Evolutionary conservation across 2,329 filamentous ascomycete genomes (phyloP).

Genomic region (Botryotinia narcissicola): DNA sequence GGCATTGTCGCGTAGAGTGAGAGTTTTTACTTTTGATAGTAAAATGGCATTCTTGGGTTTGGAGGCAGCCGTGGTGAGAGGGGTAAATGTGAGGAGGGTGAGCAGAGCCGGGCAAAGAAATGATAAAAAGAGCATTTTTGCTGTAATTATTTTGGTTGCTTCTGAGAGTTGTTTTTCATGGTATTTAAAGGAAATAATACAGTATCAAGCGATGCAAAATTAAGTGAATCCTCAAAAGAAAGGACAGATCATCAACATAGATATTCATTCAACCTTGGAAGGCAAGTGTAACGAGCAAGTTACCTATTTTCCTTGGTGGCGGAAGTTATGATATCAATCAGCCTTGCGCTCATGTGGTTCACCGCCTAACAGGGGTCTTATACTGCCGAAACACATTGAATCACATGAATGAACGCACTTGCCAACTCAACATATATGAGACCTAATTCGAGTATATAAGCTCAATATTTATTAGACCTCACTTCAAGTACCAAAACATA

Average conservation of each 20-base stretch:
- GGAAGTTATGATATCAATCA: slow-evolving; percentile 5
- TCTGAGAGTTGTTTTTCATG: background rate
- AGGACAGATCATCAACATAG: slow-evolving; percentile 17
- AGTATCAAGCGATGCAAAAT: background rate
- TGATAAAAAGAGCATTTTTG: slow-evolving; percentile 30
- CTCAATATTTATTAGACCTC: background rate
- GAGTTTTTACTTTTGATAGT: slow-evolving; percentile 66
- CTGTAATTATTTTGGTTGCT: background rate
- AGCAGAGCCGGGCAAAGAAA: slow-evolving; percentile 32
- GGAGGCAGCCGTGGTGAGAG: slow-evolving; percentile 9
- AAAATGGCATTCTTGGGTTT: slow-evolving; percentile 50
- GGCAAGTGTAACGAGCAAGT: background rate
- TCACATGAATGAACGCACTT: background rate
- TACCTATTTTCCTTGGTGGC: slow-evolving; percentile 4
- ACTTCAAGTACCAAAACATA: background rate
- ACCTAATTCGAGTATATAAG: slow-evolving; percentile 3
- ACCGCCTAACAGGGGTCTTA: background rate
- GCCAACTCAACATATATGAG: slow-evolving; percentile 7
- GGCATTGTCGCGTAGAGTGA: slow-evolving; percentile 70
- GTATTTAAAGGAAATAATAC: background rate
- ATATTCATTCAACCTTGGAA: background rate
- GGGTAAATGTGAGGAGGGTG: slow-evolving; percentile 31
- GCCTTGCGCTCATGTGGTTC: slow-evolving; percentile 5
- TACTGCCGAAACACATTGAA: slow-evolving; percentile 10
- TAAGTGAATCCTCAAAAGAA: background rate